Percentiles rank a stretch among this genome's conserved stretches.
phyloP scores from a whole-genome alignment of 441 rosid species.

The Gossypium trilobum region DNA sequence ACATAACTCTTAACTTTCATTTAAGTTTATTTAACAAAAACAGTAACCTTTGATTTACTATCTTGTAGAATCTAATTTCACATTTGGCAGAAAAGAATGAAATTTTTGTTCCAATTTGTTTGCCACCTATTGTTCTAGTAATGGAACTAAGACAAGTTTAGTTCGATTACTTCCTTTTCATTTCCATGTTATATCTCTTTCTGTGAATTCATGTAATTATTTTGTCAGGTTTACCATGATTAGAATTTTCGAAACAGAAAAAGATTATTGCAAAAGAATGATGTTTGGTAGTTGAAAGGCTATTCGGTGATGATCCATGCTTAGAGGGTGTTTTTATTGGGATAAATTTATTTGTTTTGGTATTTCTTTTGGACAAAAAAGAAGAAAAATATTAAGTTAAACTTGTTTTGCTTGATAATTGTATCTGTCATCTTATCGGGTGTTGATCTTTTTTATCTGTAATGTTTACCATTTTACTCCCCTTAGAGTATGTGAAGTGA shows the following conservation, averaged over 20 bases:
- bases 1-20: too few relatives aligned
- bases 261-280: slow-evolving; percentile 41
- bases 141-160: slow-evolving; percentile 29
- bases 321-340: slow-evolving; percentile 56
- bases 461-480: too few relatives aligned
- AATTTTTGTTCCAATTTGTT: slow-evolving; percentile 34
- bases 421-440: too few relatives aligned
- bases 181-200: background rate
- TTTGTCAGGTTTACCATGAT: slow-evolving; percentile 25
- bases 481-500: too few relatives aligned
- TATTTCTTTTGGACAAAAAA: slow-evolving; percentile 19
- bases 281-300: slow-evolving; percentile 35
- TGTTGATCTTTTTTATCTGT: too few relatives aligned
- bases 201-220: background rate
- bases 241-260: slow-evolving; percentile 31
- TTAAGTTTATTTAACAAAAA: too few relatives aligned
- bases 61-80: slow-evolving; percentile 43
- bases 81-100: slow-evolving; percentile 42
- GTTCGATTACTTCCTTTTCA: background rate
- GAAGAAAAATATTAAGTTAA: background rate
- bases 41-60: background rate
- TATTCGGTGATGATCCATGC: slow-evolving; percentile 45
- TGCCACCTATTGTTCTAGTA: slow-evolving; percentile 56
- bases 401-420: background rate
- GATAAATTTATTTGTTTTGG: slow-evolving; percentile 87